Evolutionary conservation across 768 basidiomycete species (phyloP).

Genomic region (Albatrellus ellisii): DNA sequence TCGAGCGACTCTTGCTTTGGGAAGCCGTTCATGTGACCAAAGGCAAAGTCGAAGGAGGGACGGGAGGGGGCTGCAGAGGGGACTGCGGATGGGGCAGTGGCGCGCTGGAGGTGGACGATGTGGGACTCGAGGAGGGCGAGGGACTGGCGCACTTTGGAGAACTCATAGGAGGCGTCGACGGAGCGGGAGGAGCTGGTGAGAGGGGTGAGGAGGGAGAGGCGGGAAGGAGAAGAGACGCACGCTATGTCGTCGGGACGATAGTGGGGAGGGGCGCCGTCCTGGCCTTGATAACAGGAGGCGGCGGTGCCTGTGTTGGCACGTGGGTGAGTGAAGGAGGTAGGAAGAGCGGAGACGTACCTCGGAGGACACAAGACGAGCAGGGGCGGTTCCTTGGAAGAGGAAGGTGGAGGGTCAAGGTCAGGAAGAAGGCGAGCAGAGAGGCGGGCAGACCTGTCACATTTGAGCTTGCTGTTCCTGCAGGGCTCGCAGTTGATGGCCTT

Average conservation of each 20-base stretch:
- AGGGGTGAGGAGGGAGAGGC: conserved; percentile 3
- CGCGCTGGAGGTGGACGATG: conserved; percentile 23
- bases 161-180: conserved; percentile 49
- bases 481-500: conserved; percentile 88
- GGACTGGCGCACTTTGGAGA: conserved; percentile 55
- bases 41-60: conserved; percentile 19
- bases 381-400: conserved; percentile 53
- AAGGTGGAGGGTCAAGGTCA: not conserved
- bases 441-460: conserved; percentile 62
- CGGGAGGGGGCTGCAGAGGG: conserved; percentile 15
- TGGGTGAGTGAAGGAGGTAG: conserved; percentile 4
- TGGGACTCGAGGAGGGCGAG: conserved; percentile 55
- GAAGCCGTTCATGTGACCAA: not conserved
- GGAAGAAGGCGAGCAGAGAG: conserved; percentile 12
- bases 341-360: conserved; percentile 34
- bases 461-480: conserved; percentile 77
- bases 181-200: conserved; percentile 22
- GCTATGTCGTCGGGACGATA: conserved; percentile 35
- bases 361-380: conserved; percentile 78
- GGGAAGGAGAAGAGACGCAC: conserved; percentile 17
- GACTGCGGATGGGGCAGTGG: conserved; percentile 6
- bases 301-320: conserved; percentile 48
- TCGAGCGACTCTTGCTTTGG: conserved; percentile 3
- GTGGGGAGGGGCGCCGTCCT: conserved; percentile 37
- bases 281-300: conserved; percentile 67